phyloP scores from a whole-genome alignment of 1,284 basidiomycete species.

The Leccinum subrobustum region DNA sequence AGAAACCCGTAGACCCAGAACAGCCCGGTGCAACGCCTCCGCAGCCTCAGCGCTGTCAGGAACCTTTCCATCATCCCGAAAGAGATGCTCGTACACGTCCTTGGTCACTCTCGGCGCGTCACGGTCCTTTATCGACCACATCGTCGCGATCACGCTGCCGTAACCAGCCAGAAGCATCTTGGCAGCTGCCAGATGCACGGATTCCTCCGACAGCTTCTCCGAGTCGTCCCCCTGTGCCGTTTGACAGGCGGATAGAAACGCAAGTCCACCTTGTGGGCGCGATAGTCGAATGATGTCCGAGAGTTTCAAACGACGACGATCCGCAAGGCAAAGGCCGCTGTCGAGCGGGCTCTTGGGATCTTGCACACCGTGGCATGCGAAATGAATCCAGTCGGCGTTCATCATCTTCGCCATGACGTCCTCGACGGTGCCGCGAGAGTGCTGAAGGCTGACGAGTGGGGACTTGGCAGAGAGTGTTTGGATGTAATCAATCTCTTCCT shows the following conservation, averaged over 20 bases:
- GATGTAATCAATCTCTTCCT: neutral
- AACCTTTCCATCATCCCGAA: neutral
- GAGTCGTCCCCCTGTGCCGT: neutral
- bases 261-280: neutral
- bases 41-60: neutral
- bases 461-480: neutral
- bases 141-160: neutral
- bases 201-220: neutral
- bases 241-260: neutral
- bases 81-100: neutral
- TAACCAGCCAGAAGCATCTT: neutral
- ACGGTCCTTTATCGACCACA: neutral
- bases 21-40: neutral
- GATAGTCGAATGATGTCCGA: neutral
- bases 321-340: neutral
- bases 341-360: neutral
- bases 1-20: neutral
- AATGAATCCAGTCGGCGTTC: neutral
- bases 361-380: neutral
- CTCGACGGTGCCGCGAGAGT: neutral
- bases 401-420: neutral
- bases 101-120: neutral
- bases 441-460: neutral
- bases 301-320: neutral
- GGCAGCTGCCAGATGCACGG: neutral